Base-by-base conservation (phyloP, 1,139 yeast species). In the Debaryomycetaceae sp. region DNA sequence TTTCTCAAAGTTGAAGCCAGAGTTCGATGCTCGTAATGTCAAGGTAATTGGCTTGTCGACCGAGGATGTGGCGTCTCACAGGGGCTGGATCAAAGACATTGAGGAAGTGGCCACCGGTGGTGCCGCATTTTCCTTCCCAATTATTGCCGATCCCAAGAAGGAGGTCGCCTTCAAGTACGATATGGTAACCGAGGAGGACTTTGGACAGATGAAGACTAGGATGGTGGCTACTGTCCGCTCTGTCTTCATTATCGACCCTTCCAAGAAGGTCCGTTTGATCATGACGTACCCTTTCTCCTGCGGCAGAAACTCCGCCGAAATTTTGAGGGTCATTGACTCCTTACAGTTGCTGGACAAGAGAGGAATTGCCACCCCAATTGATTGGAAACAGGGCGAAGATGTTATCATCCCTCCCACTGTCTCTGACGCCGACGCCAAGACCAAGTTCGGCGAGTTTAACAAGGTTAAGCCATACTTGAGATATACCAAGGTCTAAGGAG, bases 271-370 rank as follows among this genome's bases (percentile, higher is more conserved):
- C 43, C 68, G 93, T 51, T 66, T 81, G 47, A 77, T 72, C 37
- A 59, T 81, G 53, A 58, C 86, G 24, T 82, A 82, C 62, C 94
- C 93, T 29, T 86, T 92, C 33, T 77, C 87, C 22, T 76, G 85
- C 27, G 93, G 94, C 45, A 72, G 94, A 62, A 81, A 81, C 71
- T 77, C 92, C 27, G 90, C 92, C 37, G 94, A 81, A 58, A 81
- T 81, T 23, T 68, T 81, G 49, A 70, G 94, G 55, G 85, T 77
- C 29, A 63, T 81, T 38, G 93, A 82, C 55, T 77, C 90, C 29
- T 68, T 82, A 45, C 92, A 81, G 61, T 63, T 72, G 32, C 77
- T 81, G 44, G 92, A 81, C 55, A 67, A 66, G 51, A 52, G 76
- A 60, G 70, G 79, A 44, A 59, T 81, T 42, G 78, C 86, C 38